phyloP scores from a whole-genome alignment of 768 basidiomycete genomes.

The Suillus hirtellus region DNA sequence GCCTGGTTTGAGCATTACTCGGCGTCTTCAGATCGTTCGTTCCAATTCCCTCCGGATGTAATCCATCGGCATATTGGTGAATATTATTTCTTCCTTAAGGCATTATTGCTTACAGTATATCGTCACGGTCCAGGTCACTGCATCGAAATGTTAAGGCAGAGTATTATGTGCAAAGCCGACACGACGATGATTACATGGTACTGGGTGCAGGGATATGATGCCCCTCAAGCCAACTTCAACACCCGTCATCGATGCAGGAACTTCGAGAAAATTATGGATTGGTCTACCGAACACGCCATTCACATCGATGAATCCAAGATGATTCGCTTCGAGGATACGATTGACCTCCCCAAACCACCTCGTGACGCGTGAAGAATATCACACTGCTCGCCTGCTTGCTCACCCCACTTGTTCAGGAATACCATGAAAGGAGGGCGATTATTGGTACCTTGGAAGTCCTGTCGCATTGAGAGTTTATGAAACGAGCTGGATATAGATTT shows the following conservation, averaged over 20 bases:
- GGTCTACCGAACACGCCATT: background rate
- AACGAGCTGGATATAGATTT: background rate
- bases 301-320: background rate
- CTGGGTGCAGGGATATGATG: slow-evolving; percentile 9
- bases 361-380: background rate
- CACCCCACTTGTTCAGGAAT: background rate
- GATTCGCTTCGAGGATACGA: background rate
- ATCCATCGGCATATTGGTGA: slow-evolving; percentile 10
- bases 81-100: background rate
- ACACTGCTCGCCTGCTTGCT: background rate
- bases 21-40: no score
- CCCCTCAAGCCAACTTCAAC: slow-evolving; percentile 9
- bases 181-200: slow-evolving; percentile 15
- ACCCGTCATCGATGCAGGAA: slow-evolving; percentile 10
- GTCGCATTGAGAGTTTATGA: background rate
- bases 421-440: background rate
- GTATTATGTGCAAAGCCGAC: slow-evolving; percentile 16
- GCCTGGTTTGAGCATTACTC: background rate
- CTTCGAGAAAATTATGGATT: background rate
- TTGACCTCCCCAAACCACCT: background rate
- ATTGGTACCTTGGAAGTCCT: background rate
- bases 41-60: no score
- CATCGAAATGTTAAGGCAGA: slow-evolving; percentile 15
- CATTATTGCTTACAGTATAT: background rate
- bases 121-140: slow-evolving; percentile 10